A percentile compares a stretch with the other conserved stretches of the same genome.
Evolutionary conservation across 78 protist genomes (phyloP).

Genomic region (Andalucia godoyi): DNA sequence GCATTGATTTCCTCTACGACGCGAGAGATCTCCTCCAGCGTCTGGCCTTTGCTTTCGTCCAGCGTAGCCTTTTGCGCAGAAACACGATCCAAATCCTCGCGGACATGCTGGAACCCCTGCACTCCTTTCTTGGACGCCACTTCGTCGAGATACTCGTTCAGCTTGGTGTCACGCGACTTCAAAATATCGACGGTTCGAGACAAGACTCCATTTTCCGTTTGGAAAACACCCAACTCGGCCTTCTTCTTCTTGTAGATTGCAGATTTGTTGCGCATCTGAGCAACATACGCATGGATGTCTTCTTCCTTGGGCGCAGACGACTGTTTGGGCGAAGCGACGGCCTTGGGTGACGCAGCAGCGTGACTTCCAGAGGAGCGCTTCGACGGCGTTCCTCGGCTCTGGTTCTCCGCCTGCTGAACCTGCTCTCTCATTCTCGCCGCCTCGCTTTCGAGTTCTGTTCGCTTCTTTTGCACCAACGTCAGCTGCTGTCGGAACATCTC

Average conservation of each 20-base stretch:
- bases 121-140: not conserved
- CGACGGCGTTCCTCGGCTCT: not conserved
- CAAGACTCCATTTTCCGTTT: constrained; percentile 8
- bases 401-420: not conserved
- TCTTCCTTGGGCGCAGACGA: constrained; percentile 16
- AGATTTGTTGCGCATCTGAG: not conserved
- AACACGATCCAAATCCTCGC: not conserved
- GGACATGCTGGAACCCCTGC: not conserved
- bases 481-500: constrained; percentile 1
- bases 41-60: not conserved
- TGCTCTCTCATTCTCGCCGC: not conserved
- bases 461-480: not conserved
- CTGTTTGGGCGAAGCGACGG: too few relatives aligned
- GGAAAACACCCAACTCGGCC: not conserved
- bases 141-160: not conserved
- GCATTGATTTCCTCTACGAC: not conserved
- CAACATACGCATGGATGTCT: not conserved
- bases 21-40: constrained; percentile 4
- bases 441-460: not conserved
- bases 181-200: not conserved
- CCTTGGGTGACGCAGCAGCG: too few relatives aligned
- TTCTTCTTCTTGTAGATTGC: not conserved
- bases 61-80: not conserved
- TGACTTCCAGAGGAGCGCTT: too few relatives aligned
- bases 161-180: not conserved